These are phyloP conservation scores for Byssoonygena ceratinophila DNA, from an alignment of 2,329 filamentous ascomycete species.

Conservation along the genomic window DNA sequence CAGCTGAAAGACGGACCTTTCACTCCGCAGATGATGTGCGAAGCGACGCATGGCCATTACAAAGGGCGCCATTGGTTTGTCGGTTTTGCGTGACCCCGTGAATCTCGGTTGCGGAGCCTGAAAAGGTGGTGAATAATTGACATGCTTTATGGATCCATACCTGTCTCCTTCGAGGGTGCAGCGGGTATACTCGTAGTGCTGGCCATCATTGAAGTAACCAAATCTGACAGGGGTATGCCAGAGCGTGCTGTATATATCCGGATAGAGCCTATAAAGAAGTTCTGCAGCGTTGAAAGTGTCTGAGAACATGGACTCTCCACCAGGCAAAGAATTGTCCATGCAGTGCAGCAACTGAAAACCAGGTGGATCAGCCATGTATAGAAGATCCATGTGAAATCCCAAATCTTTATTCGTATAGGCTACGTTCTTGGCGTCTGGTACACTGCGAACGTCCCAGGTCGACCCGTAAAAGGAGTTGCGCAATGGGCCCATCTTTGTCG, in stretches of 20 bases:
- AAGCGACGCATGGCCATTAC: slow-evolving; percentile 48
- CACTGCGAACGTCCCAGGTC: slow-evolving; percentile 80
- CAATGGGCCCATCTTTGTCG: slow-evolving; percentile 61
- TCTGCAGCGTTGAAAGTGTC: slow-evolving; percentile 57
- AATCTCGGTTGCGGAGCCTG: slow-evolving; percentile 36
- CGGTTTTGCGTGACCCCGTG: neutral
- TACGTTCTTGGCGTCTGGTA: slow-evolving; percentile 77
- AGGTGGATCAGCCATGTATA: slow-evolving; percentile 73
- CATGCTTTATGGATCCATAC: slow-evolving; percentile 26
- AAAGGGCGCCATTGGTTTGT: slow-evolving; percentile 12
- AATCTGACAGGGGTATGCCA: slow-evolving; percentile 44
- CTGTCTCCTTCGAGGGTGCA: slow-evolving; percentile 42
- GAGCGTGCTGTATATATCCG: slow-evolving; percentile 30
- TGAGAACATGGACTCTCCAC: slow-evolving; percentile 77
- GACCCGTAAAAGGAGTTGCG: slow-evolving; percentile 83
- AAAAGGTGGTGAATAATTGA: slow-evolving; percentile 73
- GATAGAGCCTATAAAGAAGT: slow-evolving; percentile 16
- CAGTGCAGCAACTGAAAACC: slow-evolving; percentile 83
- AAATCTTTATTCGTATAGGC: slow-evolving; percentile 77
- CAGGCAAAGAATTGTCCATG: slow-evolving; percentile 64
- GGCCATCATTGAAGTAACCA: slow-evolving; percentile 56
- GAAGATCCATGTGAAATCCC: slow-evolving; percentile 83
- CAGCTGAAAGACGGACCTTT: slow-evolving; percentile 54
- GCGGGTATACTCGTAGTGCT: slow-evolving; percentile 51
- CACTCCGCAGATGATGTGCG: slow-evolving; percentile 47